A percentile compares a stretch with the other conserved stretches of the same genome.
These are phyloP conservation scores for Hondaea fermentalgiana DNA, from an alignment of 108 stramenopile genomes.

Conservation along the genomic window DNA sequence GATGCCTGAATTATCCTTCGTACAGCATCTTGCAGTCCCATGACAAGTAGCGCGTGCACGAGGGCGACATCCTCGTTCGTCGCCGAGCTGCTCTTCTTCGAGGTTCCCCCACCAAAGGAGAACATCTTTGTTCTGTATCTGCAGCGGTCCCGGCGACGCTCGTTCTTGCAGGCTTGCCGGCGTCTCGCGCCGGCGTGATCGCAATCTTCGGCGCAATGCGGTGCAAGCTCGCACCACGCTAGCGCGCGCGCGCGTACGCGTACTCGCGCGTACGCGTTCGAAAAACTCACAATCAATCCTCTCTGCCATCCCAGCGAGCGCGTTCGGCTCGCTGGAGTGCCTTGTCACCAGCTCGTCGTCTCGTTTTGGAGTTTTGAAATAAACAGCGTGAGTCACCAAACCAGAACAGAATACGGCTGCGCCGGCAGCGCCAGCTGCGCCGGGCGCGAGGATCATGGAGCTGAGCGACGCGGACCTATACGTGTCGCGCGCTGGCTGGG, in stretches of 20 bases:
- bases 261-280: too few species aligned
- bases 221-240: too few species aligned
- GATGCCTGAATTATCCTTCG: background rate
- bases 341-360: too few species aligned
- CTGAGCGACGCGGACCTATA: background rate
- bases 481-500: background rate
- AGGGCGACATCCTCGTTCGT: background rate
- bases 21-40: background rate
- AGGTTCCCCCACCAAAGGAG: background rate
- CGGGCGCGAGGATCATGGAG: background rate
- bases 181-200: background rate
- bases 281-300: too few species aligned
- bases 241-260: too few species aligned
- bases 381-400: background rate
- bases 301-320: too few species aligned
- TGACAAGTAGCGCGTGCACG: background rate
- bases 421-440: background rate
- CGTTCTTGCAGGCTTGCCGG: background rate
- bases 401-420: background rate
- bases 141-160: background rate
- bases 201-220: too few species aligned
- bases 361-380: too few species aligned
- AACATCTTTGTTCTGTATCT: background rate
- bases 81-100: background rate
- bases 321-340: too few species aligned